Base-by-base conservation (phyloP, 2,329 filamentous ascomycete genomes). In the Phyllosticta citrichinensis region DNA sequence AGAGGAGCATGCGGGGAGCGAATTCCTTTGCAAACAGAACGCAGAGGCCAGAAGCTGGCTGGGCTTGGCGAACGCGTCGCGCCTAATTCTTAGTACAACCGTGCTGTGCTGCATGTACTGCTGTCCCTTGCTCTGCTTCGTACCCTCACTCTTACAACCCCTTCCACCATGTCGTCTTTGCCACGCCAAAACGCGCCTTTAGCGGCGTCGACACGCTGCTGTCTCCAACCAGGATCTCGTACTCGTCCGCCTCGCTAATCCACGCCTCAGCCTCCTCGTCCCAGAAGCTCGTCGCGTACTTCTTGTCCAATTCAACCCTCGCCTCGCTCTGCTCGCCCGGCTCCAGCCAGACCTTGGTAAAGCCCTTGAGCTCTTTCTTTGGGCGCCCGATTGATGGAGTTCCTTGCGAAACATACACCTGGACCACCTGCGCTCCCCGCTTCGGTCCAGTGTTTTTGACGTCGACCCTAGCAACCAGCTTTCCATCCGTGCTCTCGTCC, bases 241-340 rank as follows among this genome's bases (percentile, higher is more conserved):
- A 90, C 55, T 76, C 76, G 30, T 87, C 88, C 68, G 80, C 79
- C 74, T 89, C 86, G 1, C 81, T 81, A 20, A 82, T 80, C 87
- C 87, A 91, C 67, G 83, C 77, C 60, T 81, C 77, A 12, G 82
- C 76, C 64, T 82, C 80, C 74, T 91, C 87, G 65, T 89, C 86
- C 79, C 85, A 91, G 74, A 86, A 91, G 59, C 83, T 83, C 0
- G 83, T 81, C 0, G 83, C 84, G 60, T 88, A 85, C 73, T 87
- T 89, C 67, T 81, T 81, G 63, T 81, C 69, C 56, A 85, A 73
- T 3, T 76, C 73, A 3, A 91, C 76, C n/a, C 78, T 75, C 1
- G 85, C 82, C 6, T 66, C 75, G 74, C 82, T 80, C 53, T 75
- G 79, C 73, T 87, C 80, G 3, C 83, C 84, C 1, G 80, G 75